Percentiles rank a stretch among this genome's conserved stretches.
phyloP scores from a whole-genome alignment of 140 eudicot genomes.

The Ambrosia hybrid region DNA sequence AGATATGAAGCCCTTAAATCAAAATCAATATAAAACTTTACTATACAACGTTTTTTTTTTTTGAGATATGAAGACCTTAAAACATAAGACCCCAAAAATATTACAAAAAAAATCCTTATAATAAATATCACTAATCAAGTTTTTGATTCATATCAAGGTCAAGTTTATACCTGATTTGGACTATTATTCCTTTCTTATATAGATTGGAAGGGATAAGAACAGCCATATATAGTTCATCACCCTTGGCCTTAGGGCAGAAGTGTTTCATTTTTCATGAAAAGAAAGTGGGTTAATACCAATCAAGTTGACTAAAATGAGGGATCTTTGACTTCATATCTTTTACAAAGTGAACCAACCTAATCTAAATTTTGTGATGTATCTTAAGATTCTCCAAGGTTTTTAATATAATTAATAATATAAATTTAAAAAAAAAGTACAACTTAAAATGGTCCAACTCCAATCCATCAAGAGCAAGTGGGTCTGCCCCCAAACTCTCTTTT shows the following conservation, averaged over 20 bases:
- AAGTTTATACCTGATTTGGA: no score
- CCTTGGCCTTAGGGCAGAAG: slow-evolving; percentile 27
- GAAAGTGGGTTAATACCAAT: slow-evolving; percentile 50
- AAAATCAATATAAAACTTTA: neutral
- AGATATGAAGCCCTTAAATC: neutral
- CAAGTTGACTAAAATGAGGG: slow-evolving; percentile 45
- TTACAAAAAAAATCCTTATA: no score
- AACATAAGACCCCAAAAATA: neutral
- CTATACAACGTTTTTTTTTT: no score
- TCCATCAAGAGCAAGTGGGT: slow-evolving; percentile 54
- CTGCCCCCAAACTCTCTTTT: slow-evolving; percentile 33
- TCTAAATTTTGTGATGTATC: slow-evolving; percentile 20
- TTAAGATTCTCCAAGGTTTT: slow-evolving; percentile 36
- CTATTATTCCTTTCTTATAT: slow-evolving; percentile 6
- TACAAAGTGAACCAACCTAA: slow-evolving; percentile 47
- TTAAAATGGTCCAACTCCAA: slow-evolving; percentile 47
- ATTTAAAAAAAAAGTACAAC: slow-evolving; percentile 63
- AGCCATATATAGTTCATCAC: slow-evolving; percentile 22
- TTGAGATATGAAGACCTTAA: neutral
- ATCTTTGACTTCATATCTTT: slow-evolving; percentile 44
- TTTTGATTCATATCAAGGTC: neutral
- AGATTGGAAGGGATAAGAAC: slow-evolving; percentile 11
- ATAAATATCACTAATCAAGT: neutral
- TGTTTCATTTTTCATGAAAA: slow-evolving; percentile 16
- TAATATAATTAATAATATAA: no score